These are phyloP conservation scores for Sphenostylis stenocarpa DNA, from an alignment of 306 rosid genomes.

Conservation along the genomic window DNA sequence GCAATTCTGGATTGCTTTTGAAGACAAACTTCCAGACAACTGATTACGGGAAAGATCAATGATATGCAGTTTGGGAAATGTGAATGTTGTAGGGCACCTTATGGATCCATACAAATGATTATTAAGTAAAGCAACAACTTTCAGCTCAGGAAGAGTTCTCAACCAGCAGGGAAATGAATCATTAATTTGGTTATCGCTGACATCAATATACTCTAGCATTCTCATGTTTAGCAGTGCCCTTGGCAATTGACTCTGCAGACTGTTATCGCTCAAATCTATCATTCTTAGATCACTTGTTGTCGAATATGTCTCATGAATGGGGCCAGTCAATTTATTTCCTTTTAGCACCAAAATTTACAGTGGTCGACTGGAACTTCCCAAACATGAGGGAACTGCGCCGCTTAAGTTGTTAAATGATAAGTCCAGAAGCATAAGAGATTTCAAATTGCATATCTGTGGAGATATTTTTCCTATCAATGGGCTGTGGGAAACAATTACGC, in stretches of 20 bases:
- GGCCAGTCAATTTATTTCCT: conserved; percentile 19
- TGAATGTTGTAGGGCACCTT: background rate
- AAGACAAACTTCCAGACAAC: conserved; percentile 16
- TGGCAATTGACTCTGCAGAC: conserved; percentile 41
- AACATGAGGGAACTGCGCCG: conserved; percentile 20
- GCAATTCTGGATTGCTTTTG: background rate
- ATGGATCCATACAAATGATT: conserved; percentile 18
- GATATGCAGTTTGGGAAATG: conserved; percentile 33
- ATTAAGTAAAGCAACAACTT: background rate
- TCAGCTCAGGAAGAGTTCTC: conserved; percentile 31
- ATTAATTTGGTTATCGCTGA: conserved; percentile 21
- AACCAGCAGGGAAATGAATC: conserved; percentile 49
- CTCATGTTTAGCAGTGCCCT: conserved; percentile 20
- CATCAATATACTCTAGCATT: conserved; percentile 22
- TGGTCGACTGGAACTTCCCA: conserved; percentile 9
- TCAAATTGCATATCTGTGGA: conserved; percentile 29
- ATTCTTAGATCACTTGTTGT: background rate
- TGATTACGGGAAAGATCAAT: conserved; percentile 33
- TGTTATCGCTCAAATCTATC: conserved; percentile 14
- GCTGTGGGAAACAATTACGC: background rate
- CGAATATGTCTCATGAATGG: conserved; percentile 15
- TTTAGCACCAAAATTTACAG: background rate
- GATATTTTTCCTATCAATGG: conserved; percentile 19
- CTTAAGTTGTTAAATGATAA: conserved; percentile 29
- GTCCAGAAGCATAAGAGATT: conserved; percentile 2